Conservation (phyloP, 805 yeast genomes). For the Wickerhamomyces mucosus region DNA sequence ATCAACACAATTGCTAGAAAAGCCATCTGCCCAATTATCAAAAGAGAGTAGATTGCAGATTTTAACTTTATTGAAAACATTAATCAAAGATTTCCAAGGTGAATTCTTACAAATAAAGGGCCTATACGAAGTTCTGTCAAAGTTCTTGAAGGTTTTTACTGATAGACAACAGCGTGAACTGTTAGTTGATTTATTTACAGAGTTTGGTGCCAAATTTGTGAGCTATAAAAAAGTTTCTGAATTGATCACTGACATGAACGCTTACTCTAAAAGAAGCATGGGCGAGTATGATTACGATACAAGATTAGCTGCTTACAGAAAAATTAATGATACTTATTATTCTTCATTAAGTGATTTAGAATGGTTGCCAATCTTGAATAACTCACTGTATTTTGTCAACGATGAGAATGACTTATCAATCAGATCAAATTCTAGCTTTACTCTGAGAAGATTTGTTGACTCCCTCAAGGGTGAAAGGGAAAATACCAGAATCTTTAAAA, state of each 20-base stretch:
- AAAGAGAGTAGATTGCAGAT: slow-evolving; percentile 45
- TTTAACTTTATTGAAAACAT: slow-evolving; percentile 43
- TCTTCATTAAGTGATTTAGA: slow-evolving; percentile 36
- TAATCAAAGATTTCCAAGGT: slow-evolving; percentile 46
- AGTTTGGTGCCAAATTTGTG: slow-evolving; percentile 44
- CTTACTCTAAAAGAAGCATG: slow-evolving; percentile 52
- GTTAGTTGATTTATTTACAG: slow-evolving; percentile 48
- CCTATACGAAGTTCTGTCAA: slow-evolving; percentile 42
- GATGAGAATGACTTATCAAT: slow-evolving; percentile 75
- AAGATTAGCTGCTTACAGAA: slow-evolving; percentile 58
- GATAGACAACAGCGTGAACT: slow-evolving; percentile 56
- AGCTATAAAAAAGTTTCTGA: slow-evolving; percentile 36
- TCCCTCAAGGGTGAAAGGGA: slow-evolving; percentile 19
- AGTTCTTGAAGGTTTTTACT: slow-evolving; percentile 45
- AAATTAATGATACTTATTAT: slow-evolving; percentile 49
- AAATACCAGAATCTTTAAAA: slow-evolving; percentile 35
- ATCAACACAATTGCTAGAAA: slow-evolving; percentile 50
- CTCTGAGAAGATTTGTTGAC: slow-evolving; percentile 59
- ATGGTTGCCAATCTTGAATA: slow-evolving; percentile 75
- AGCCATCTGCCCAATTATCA: slow-evolving; percentile 43
- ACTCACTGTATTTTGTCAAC: slow-evolving; percentile 58
- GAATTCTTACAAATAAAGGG: slow-evolving; percentile 38
- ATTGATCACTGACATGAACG: slow-evolving; percentile 57
- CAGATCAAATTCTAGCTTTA: slow-evolving; percentile 64
- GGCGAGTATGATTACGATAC: slow-evolving; percentile 74